Percentiles rank a stretch among this genome's conserved stretches.
Conservation (phyloP, 805 yeast genomes). For the Kurtzmaniella fragi region DNA sequence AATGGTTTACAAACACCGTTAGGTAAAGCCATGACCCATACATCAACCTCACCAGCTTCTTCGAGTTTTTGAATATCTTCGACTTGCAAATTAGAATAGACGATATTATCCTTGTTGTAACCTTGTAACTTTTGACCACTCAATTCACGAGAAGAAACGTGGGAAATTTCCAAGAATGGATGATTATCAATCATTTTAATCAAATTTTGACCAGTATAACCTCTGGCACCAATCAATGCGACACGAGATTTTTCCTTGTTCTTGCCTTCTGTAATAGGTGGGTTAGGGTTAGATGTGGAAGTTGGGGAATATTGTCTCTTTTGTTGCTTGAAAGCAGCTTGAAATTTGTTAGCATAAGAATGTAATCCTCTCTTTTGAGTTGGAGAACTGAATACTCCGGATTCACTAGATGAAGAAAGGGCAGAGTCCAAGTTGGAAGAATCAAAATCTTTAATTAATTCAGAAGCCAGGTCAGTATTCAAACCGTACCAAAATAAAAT, state of each 20-base stretch:
- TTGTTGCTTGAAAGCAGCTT: background rate
- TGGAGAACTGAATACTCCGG: slow-evolving; percentile 45
- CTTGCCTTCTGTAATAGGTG: slow-evolving; percentile 62
- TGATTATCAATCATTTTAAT: slow-evolving; percentile 83
- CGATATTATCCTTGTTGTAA: slow-evolving; percentile 74
- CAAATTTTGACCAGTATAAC: slow-evolving; percentile 92
- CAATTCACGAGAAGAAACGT: slow-evolving; percentile 94
- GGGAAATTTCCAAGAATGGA: slow-evolving; percentile 80
- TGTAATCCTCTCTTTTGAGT: slow-evolving; percentile 51
- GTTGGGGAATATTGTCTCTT: slow-evolving; percentile 25
- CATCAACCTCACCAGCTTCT: slow-evolving; percentile 72
- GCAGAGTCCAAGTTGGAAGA: slow-evolving; percentile 28
- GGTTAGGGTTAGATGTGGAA: slow-evolving; percentile 49
- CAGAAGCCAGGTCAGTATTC: slow-evolving; percentile 55
- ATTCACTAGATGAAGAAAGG: slow-evolving; percentile 33
- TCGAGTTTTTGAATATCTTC: slow-evolving; percentile 84
- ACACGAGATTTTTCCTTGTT: slow-evolving; percentile 64
- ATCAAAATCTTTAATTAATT: slow-evolving; percentile 53
- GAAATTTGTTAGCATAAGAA: slow-evolving; percentile 16
- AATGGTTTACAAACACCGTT: slow-evolving; percentile 93
- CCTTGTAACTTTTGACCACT: slow-evolving; percentile 83
- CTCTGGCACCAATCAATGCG: slow-evolving; percentile 97
- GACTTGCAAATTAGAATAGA: slow-evolving; percentile 78
- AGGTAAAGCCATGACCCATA: slow-evolving; percentile 99
- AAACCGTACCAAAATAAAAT: slow-evolving; percentile 95